phyloP scores from a whole-genome alignment of 176 grass and related monocot species.

The Oryza australiensis region DNA sequence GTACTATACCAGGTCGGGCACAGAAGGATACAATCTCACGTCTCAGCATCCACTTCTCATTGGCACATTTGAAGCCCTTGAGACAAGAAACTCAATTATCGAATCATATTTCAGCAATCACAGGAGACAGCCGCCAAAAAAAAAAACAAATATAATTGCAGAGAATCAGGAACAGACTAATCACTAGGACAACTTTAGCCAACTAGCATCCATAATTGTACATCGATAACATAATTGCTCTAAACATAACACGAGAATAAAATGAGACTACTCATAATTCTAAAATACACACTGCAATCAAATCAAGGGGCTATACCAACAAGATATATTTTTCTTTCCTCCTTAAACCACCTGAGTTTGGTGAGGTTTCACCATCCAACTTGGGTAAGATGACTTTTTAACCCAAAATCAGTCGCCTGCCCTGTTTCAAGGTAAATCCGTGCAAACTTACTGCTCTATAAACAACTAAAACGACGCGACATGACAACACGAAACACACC shows the following conservation, averaged over 20 bases:
- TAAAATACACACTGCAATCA: conserved; percentile 1
- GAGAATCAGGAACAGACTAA: conserved; percentile 8
- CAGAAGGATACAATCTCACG: not conserved
- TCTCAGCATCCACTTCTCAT: not conserved
- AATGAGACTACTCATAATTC: not conserved
- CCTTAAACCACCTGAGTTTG: conserved; percentile 6
- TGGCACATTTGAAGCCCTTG: not conserved
- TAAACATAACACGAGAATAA: not conserved
- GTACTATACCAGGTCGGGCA: conserved; percentile 12
- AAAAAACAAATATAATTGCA: conserved; percentile 27
- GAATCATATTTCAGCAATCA: conserved; percentile 13
- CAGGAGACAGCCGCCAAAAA: conserved; percentile 17
- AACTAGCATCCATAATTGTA: conserved; percentile 31
- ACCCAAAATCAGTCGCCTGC: not conserved
- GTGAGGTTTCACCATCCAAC: conserved; percentile 9
- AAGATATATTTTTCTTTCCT: not conserved
- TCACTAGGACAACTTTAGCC: conserved; percentile 11
- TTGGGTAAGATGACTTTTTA: conserved; percentile 14
- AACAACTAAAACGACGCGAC: not conserved
- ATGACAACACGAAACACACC: not conserved
- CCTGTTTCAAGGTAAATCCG: not conserved
- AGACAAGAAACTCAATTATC: conserved; percentile 37
- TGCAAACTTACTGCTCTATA: not conserved
- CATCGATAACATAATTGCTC: too few species aligned
- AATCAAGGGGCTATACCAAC: conserved; percentile 3